Conservation (phyloP, 306 rosid genomes). For the Gillenia trifoliata region DNA sequence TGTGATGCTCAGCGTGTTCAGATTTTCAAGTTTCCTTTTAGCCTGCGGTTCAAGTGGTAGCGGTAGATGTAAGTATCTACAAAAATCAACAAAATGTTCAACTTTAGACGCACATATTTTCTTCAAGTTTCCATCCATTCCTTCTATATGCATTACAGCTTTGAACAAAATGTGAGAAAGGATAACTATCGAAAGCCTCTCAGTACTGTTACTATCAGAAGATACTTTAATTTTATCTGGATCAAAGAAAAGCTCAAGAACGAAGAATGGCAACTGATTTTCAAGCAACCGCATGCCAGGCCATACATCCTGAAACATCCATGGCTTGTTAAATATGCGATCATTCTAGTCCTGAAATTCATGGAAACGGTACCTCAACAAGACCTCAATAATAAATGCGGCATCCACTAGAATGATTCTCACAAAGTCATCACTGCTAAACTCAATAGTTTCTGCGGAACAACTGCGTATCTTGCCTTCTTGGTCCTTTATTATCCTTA, state of each 20-base stretch:
- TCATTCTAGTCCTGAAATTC: slow-evolving; percentile 1
- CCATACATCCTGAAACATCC: slow-evolving; percentile 19
- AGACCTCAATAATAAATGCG: slow-evolving; percentile 19
- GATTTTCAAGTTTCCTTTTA: neutral
- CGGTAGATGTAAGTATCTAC: slow-evolving; percentile 14
- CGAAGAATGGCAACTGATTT: slow-evolving; percentile 39
- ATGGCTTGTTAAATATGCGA: slow-evolving; percentile 23
- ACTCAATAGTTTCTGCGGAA: slow-evolving; percentile 15
- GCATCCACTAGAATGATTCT: slow-evolving; percentile 25
- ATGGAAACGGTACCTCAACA: neutral
- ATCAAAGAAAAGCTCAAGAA: slow-evolving; percentile 1
- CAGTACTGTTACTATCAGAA: neutral
- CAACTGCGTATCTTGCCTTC: neutral
- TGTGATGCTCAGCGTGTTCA: too few species aligned
- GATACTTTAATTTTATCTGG: neutral
- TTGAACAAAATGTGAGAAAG: slow-evolving; percentile 19
- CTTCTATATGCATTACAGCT: neutral
- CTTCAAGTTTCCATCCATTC: neutral
- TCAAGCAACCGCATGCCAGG: slow-evolving; percentile 24
- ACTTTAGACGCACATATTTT: neutral
- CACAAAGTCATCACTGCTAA: slow-evolving; percentile 17
- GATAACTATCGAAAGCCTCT: neutral
- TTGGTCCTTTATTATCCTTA: neutral
- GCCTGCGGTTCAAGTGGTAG: neutral
- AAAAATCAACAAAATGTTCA: slow-evolving; percentile 34